Evolutionary conservation across 2,329 filamentous ascomycete species (phyloP).

Genomic region (Penicillium sp.): DNA sequence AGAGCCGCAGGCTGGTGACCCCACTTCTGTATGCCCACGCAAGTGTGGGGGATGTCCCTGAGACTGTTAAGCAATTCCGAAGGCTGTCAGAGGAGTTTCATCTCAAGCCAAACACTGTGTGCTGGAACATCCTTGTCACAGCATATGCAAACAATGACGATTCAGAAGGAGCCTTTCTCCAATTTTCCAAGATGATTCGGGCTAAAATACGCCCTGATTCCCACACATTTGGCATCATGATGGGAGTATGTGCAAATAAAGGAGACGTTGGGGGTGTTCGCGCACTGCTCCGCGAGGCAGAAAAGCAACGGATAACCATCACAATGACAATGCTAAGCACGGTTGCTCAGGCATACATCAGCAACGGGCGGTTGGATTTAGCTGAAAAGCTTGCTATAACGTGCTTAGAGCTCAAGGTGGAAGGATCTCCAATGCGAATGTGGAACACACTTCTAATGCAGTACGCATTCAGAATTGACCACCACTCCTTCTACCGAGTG

Average conservation of each 20-base stretch:
- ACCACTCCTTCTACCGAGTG: slow-evolving; percentile 54
- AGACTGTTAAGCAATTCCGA: slow-evolving; percentile 62
- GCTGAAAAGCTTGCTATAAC: slow-evolving; percentile 62
- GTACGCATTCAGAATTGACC: slow-evolving; percentile 64
- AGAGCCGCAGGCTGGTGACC: slow-evolving; percentile 34
- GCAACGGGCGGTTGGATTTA: slow-evolving; percentile 54
- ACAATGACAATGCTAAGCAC: slow-evolving; percentile 61
- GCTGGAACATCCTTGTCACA: slow-evolving; percentile 77
- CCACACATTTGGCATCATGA: slow-evolving; percentile 70
- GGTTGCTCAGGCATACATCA: slow-evolving; percentile 68
- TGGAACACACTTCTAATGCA: slow-evolving; percentile 78
- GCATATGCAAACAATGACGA: slow-evolving; percentile 67
- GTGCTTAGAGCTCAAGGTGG: slow-evolving; percentile 52
- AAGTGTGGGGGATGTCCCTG: slow-evolving; percentile 62
- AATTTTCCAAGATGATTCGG: slow-evolving; percentile 62
- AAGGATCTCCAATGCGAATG: slow-evolving; percentile 59
- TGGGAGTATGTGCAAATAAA: slow-evolving; percentile 67
- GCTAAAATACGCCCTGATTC: slow-evolving; percentile 55
- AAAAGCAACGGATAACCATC: slow-evolving; percentile 52
- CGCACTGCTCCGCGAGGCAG: slow-evolving; percentile 64
- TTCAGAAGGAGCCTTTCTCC: slow-evolving; percentile 62
- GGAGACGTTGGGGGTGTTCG: slow-evolving; percentile 73
- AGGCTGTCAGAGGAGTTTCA: slow-evolving; percentile 59
- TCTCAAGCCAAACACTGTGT: slow-evolving; percentile 57
- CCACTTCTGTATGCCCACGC: slow-evolving; percentile 72